Conservation (phyloP, 2,329 filamentous ascomycete species). For the Penicillium sp. region DNA sequence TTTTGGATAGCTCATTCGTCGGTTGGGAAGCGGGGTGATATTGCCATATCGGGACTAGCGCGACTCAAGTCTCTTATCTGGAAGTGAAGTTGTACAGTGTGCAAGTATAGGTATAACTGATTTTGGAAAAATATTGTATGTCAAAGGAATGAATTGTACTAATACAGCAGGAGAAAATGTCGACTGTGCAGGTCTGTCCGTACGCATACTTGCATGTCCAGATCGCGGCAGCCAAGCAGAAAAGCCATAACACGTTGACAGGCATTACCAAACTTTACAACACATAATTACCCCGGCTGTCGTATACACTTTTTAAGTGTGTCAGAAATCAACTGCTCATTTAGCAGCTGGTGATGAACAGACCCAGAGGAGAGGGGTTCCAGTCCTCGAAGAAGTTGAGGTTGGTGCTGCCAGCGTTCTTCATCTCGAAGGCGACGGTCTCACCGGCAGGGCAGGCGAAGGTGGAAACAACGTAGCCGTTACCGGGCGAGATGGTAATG, state of each 20-base stretch:
- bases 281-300: neutral
- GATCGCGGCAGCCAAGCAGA: neutral
- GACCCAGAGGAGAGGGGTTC: constrained; percentile 50
- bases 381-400: constrained; percentile 65
- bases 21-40: neutral
- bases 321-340: neutral
- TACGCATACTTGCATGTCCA: neutral
- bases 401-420: constrained; percentile 49
- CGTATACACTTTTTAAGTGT: neutral
- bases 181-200: neutral
- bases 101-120: too few relatives aligned
- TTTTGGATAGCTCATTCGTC: neutral
- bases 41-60: too few relatives aligned
- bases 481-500: constrained; percentile 52
- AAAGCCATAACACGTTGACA: neutral
- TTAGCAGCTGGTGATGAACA: constrained; percentile 43
- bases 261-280: neutral
- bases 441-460: constrained; percentile 56
- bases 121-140: neutral
- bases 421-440: constrained; percentile 54
- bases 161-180: neutral
- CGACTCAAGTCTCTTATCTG: too few relatives aligned
- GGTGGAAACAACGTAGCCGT: constrained; percentile 52
- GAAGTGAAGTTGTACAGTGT: too few relatives aligned
- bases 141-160: neutral